Base-by-base conservation (phyloP, 202 grass and related monocot genomes). In the Saccharum hybrid region DNA sequence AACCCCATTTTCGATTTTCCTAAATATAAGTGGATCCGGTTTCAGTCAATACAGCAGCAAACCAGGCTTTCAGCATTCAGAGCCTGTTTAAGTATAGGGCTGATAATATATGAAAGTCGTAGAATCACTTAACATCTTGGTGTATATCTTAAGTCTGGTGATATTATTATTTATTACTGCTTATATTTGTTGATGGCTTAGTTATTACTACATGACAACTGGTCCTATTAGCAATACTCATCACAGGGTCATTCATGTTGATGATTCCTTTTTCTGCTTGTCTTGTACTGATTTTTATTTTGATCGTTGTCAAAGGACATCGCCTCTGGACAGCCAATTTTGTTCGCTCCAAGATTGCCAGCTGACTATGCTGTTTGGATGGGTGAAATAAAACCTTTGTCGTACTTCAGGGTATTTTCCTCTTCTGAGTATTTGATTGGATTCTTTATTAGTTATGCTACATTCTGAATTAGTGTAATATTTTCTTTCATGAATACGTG, bases 341-440 rank as follows among this genome's bases (percentile, higher is more conserved):
- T 98, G 64, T 98, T 95, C 12, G 89, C 87, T 77, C 92, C 96
- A 92, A 93, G 96, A 75, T 90, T 98, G 67, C 92, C 96, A 12
- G 23, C 92, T 87, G 96, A 98, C 11, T 95, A 98, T 65, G 96
- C 92, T 88, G 92, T 98, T 84, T 98, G 96, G 96, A 87, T 98
- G 90, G 96, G 92, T 87, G 89, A 98, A 87, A 98, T 98, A 83
- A 88, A 98, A 83, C 78, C 87, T 41, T 63, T 83, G 19, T 88
- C 89, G 15, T 83, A 93, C 63, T 93, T 92, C 56, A 86, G 83
- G 90, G 96, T 98, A 81, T 61, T 83, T 64, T 79, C 65, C 57
- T 88, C 51, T 42, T 85, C 46, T 14, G 56, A 22, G 63, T n/a
- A 40, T 37, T 45, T 2, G 26, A 28, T 28, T 28, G 0, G 1